A percentile compares a stretch with the other conserved stretches of the same genome.
These are phyloP conservation scores for Ganoderma lucidum DNA, from an alignment of 1,284 basidiomycete genomes.

Conservation along the genomic window DNA sequence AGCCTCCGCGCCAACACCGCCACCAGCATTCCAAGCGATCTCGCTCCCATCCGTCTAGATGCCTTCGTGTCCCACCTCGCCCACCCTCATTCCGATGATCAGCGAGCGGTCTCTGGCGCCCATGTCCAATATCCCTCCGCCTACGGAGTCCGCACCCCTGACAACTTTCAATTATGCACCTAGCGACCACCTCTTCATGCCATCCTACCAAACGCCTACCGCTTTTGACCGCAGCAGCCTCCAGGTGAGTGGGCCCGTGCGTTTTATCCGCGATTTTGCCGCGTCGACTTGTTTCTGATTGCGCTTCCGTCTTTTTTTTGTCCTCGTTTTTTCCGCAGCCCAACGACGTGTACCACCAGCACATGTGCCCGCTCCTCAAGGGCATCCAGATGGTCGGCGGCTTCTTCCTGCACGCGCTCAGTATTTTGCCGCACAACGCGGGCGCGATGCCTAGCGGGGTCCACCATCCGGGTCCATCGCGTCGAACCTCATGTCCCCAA, in stretches of 20 bases:
- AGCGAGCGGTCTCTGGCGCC: constrained; percentile 56
- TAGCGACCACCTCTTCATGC: constrained; percentile 43
- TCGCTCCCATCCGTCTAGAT: constrained; percentile 70
- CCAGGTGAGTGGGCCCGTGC: constrained; percentile 30
- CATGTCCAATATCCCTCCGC: constrained; percentile 51
- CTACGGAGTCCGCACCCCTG: constrained; percentile 51
- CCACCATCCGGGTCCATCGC: constrained; percentile 46
- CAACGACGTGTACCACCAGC: constrained; percentile 54
- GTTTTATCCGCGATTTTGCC: constrained; percentile 25
- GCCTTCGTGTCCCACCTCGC: constrained; percentile 72
- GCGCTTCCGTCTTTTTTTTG: background rate
- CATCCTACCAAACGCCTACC: constrained; percentile 45
- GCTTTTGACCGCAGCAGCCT: constrained; percentile 47
- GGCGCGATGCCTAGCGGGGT: constrained; percentile 33
- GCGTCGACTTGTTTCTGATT: background rate
- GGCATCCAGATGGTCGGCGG: constrained; percentile 30
- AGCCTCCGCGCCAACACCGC: constrained; percentile 47
- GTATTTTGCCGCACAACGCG: constrained; percentile 44
- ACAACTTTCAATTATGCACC: constrained; percentile 42
- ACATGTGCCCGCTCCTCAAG: constrained; percentile 49
- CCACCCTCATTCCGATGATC: constrained; percentile 65
- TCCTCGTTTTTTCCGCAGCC: constrained; percentile 1
- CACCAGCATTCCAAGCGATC: constrained; percentile 58
- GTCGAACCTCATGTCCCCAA: constrained; percentile 43
- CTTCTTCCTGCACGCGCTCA: constrained; percentile 48